Base-by-base conservation (phyloP, 78 protist genomes). In the Dictyostelium purpureum region DNA sequence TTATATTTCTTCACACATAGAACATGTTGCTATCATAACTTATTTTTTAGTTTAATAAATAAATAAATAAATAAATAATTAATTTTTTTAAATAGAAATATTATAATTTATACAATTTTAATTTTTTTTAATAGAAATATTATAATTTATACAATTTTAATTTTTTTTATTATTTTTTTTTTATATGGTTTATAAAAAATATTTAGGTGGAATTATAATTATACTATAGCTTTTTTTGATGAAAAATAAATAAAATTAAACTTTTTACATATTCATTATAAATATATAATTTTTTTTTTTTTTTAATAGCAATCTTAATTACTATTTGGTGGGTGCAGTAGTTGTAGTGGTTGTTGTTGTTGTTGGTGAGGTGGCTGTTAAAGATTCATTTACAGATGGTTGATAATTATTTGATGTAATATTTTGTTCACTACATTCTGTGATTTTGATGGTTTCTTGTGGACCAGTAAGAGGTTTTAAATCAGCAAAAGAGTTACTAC, bases 361-460 rank as follows among this genome's bases (percentile, higher is more conserved):
- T 37, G 45, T 69, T 9, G 26, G 21, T 69, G 77, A 67, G 10
- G 21, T 67, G 11, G 66, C 1, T 57, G n/a, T 7, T n/a, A n/a
- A n/a, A n/a, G n/a, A 49, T 11, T 7, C 11, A 49, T 49, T 7
- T 7, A 49, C 54, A 2, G 19, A 6, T n/a, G 54, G 77, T 38
- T 69, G n/a, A n/a, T 38, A 6, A 24, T 63, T 63, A 63, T 63
- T 63, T 16, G 71, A 28, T 6, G 71, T 63, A 37, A 51, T 75
- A 37, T 75, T 45, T 45, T 51, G 28, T 38, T 26, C 49, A 77
- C 57, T 47, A 54, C 80, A 47, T 42, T 85, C 92, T 42, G 92
- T 85, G 38, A 85, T 59, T 42, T 70, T 73, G n/a, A 85, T 85
- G 31, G 71, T 85, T 61, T 85, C 92, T 73, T 85, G 92, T 33